Conservation (phyloP, 371 early-diverging fungal genomes). For the Mortierella sp. region DNA sequence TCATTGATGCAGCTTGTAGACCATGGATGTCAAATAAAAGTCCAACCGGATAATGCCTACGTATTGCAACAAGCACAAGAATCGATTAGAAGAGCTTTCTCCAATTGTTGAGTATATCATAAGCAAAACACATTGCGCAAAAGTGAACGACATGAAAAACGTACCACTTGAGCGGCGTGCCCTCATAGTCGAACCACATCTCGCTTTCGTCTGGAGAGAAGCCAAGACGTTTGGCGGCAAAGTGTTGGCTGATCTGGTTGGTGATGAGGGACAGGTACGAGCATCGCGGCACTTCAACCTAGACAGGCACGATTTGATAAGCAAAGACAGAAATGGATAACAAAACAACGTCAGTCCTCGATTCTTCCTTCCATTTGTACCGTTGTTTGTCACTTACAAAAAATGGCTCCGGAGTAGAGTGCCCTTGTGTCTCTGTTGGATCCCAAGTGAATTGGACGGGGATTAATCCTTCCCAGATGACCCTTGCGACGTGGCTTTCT, state of each 20-base stretch:
- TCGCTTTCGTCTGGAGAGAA: constrained; percentile 59
- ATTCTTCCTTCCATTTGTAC: background rate
- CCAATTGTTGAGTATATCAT: too few relatives aligned
- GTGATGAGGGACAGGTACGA: constrained; percentile 75
- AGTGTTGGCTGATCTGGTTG: constrained; percentile 59
- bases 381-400: constrained; percentile 55
- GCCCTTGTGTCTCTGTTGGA: constrained; percentile 42
- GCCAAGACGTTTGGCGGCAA: constrained; percentile 45
- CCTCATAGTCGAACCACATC: constrained; percentile 75
- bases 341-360: background rate
- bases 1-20: constrained; percentile 16
- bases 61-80: too few relatives aligned
- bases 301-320: background rate
- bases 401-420: constrained; percentile 53
- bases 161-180: constrained; percentile 80
- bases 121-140: too few relatives aligned
- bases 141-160: background rate
- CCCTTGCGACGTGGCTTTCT: constrained; percentile 30
- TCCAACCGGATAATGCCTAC: constrained; percentile 84
- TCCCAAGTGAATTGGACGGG: constrained; percentile 64
- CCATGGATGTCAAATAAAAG: constrained; percentile 72
- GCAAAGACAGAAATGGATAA: background rate
- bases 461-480: constrained; percentile 69
- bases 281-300: constrained; percentile 73
- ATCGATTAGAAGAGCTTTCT: too few relatives aligned